Base-by-base conservation (phyloP, 1,139 yeast species). In the Kodamaea sp. region DNA sequence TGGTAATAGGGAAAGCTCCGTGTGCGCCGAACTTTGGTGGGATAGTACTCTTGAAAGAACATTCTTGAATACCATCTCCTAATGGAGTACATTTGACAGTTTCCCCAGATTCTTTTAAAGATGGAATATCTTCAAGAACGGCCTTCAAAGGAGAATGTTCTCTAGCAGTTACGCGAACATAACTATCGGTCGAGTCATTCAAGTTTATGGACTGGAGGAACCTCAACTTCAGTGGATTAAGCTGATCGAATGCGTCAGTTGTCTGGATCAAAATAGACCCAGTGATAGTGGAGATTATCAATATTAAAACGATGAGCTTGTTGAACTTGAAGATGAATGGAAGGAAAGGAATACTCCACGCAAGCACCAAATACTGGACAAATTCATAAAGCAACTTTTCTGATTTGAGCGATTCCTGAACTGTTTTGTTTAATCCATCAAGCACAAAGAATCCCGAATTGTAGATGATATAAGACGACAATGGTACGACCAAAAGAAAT, bases 241-340 rank as follows among this genome's bases (percentile, higher is more conserved):
- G 55, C 24, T 67, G 63, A 21, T 78, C 73, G 52, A 82, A 84
- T 8, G 95, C 83, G 8, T 63, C 58, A 15, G 63, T 53, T 11
- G 61, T 44, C 8, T 69, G 47, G 2, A 78, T 57, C 4, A 57
- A 43, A 3, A 67, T 43, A 1, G 72, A 58, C 1, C 78, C 72
- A 21, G 59, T 41, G 19, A 66, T 33, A 6, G 70, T 52, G 4
- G 66, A 39, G 2, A 61, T 40, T 1, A 72, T 35, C 15, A 78
- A 50, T 0, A 66, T 48, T 7, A 73, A 46, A 4, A 78, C 66
- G 29, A 80, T 58, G 19, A 76, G 46, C 32, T 72, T 68, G 54
- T 84, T 84, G 32, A 85, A 53, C 48, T 84, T 83, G 61, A 83
- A 83, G 27, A 80, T 65, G 51, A 87, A 87, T 7, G 95, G 92